These are phyloP conservation scores for Leishmania guyanensis DNA, from an alignment of 208 protist genomes.

Conservation along the genomic window DNA sequence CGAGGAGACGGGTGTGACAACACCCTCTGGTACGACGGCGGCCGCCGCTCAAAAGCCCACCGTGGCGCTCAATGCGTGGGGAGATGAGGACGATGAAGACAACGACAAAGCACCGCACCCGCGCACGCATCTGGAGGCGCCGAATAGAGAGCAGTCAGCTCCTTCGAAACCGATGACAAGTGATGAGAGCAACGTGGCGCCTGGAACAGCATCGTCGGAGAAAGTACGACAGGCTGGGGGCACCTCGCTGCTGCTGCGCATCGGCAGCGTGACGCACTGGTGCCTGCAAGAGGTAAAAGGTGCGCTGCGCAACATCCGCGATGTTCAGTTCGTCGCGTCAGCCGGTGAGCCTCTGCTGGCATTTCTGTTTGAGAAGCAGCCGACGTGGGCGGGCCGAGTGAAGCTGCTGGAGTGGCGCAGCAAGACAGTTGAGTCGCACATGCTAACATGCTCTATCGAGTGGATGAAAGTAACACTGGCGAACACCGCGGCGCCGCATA, in stretches of 20 bases:
- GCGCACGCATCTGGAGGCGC: background rate
- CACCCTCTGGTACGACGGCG: background rate
- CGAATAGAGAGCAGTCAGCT: background rate
- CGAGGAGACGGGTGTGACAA: conserved; percentile 9
- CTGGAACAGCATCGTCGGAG: background rate
- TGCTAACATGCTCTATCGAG: conserved; percentile 78
- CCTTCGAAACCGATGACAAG: too few species aligned
- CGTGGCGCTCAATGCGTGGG: conserved; percentile 72
- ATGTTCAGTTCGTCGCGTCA: conserved; percentile 87
- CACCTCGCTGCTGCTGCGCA: conserved; percentile 27
- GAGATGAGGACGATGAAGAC: conserved; percentile 82
- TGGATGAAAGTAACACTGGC: conserved; percentile 70
- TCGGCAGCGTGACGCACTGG: conserved; percentile 50
- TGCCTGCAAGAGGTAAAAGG: conserved; percentile 45
- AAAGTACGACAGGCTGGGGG: conserved; percentile 7
- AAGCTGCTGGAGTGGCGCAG: conserved; percentile 83
- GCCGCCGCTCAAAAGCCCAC: conserved; percentile 18
- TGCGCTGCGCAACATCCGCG: conserved; percentile 77
- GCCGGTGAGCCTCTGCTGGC: conserved; percentile 77
- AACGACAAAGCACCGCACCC: conserved; percentile 15
- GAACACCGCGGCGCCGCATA: conserved; percentile 36
- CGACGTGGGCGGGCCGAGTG: conserved; percentile 87
- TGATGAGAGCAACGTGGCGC: background rate
- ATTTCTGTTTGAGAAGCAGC: conserved; percentile 75
- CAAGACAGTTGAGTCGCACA: conserved; percentile 72